phyloP scores from a whole-genome alignment of 164 flowering plant genomes.

The Vitis riparia region DNA sequence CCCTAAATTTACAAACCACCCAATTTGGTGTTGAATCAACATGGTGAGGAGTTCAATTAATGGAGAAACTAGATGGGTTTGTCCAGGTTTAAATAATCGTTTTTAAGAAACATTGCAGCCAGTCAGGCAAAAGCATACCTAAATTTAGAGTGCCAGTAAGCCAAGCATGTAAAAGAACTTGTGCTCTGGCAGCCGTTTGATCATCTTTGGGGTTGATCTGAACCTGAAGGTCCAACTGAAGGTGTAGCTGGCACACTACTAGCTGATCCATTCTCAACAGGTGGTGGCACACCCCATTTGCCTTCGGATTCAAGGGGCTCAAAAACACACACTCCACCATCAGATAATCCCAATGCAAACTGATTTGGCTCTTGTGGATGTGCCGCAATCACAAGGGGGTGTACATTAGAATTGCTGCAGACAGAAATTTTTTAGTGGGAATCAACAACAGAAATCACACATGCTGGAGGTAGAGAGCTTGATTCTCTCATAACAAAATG shows the following conservation, averaged over 20 bases:
- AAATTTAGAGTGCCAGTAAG: slow-evolving; percentile 31
- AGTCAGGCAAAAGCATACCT: slow-evolving; percentile 22
- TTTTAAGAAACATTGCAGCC: neutral
- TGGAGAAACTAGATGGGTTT: no score
- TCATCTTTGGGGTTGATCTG: slow-evolving; percentile 87
- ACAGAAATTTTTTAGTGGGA: neutral
- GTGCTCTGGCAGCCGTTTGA: slow-evolving; percentile 17
- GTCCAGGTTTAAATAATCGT: neutral
- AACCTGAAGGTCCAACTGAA: slow-evolving; percentile 52
- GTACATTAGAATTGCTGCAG: slow-evolving; percentile 53
- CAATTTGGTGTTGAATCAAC: neutral
- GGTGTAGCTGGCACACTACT: slow-evolving; percentile 51
- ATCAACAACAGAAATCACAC: neutral
- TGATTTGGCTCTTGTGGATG: slow-evolving; percentile 92
- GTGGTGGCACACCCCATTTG: slow-evolving; percentile 97
- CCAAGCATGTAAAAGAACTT: slow-evolving; percentile 34
- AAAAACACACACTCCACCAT: slow-evolving; percentile 64
- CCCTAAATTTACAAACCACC: neutral
- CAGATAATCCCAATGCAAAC: slow-evolving; percentile 90
- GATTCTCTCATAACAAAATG: neutral
- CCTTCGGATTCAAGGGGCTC: slow-evolving; percentile 95
- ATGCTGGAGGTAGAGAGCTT: neutral
- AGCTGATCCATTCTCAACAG: slow-evolving; percentile 81
- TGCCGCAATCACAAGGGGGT: slow-evolving; percentile 89
- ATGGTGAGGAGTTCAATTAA: neutral